phyloP scores from a whole-genome alignment of 495 filamentous ascomycete genomes.

The Aspergillus avenaceus region DNA sequence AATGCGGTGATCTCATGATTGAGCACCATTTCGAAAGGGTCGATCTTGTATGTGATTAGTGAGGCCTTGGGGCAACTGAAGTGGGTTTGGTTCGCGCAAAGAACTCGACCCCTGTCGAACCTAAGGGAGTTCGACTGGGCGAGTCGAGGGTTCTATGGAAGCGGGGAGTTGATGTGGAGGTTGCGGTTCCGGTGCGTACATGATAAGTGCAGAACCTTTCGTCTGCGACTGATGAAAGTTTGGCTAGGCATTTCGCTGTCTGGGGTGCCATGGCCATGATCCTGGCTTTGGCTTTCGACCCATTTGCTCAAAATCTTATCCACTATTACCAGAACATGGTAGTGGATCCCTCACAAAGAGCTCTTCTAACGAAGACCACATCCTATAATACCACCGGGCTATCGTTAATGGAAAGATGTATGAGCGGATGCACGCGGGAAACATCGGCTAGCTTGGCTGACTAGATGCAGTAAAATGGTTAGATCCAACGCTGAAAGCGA shows the following conservation, averaged over 20 bases:
- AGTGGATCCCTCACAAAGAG: not conserved
- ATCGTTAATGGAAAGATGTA: too few species aligned
- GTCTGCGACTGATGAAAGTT: too few species aligned
- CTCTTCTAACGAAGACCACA: not conserved
- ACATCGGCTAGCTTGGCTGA: too few species aligned
- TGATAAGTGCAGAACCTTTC: too few species aligned
- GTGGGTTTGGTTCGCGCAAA: not conserved
- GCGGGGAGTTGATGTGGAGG: not conserved
- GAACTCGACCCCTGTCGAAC: not conserved
- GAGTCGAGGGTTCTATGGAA: conserved; percentile 1
- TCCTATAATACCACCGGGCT: not conserved
- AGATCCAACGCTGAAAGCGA: conserved; percentile 1
- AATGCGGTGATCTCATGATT: not conserved
- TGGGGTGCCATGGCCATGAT: not conserved
- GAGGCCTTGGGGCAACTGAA: not conserved
- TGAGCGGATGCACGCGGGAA: too few species aligned
- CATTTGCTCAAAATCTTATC: conserved; percentile 9
- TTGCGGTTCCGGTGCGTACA: not conserved
- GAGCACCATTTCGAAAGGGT: not conserved
- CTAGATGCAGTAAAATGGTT: not conserved
- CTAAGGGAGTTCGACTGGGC: not conserved
- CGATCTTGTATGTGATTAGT: not conserved
- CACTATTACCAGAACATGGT: conserved; percentile 1
- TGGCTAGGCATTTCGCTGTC: conserved; percentile 10
- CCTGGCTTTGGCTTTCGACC: conserved; percentile 7